Conservation (phyloP, 2,329 filamentous ascomycete species). For the Aspergillus arachidicola region DNA sequence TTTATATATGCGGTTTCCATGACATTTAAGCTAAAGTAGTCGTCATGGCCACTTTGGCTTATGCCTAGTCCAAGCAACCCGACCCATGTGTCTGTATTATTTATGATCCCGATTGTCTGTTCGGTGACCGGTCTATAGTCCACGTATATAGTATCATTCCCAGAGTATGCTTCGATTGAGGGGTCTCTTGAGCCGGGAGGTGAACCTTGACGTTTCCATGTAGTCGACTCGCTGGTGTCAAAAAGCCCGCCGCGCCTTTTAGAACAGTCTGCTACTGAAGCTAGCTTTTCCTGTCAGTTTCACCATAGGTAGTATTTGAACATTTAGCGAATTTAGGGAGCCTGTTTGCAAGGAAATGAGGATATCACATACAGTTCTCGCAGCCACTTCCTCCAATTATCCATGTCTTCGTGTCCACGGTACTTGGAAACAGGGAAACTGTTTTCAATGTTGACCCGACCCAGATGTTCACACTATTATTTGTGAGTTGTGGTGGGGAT, state of each 20-base stretch:
- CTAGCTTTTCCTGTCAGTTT: background rate
- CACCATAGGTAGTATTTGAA: too few relatives aligned
- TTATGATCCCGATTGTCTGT: background rate
- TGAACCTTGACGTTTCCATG: background rate
- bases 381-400: background rate
- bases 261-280: background rate
- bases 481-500: background rate
- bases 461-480: background rate
- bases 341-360: too few relatives aligned
- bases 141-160: background rate
- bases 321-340: too few relatives aligned
- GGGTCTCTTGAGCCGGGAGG: background rate
- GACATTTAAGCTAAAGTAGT: background rate
- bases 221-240: background rate
- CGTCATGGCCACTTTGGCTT: background rate
- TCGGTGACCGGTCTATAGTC: background rate
- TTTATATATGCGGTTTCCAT: background rate
- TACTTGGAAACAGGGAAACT: background rate
- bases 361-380: conserved; percentile 2
- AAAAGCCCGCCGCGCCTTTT: background rate
- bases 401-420: background rate
- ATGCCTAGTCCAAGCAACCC: background rate
- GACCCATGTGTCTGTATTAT: conserved; percentile 5
- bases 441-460: background rate
- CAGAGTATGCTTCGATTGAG: background rate